Conservation (phyloP, 306 rosid species). For the Malus domestica region ASM211411v1 NC_041796.1:15356501-15357000, state of each 20-base stretch:
- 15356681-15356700: background rate
- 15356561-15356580: background rate
- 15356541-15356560: background rate
- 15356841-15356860: no score
- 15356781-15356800: no score
- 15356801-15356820: no score
- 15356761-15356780: no score
- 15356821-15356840: no score
- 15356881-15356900: background rate
- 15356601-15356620: background rate
- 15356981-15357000: background rate
- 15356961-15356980: conserved; percentile 39
- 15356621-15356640: background rate
- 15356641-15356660: background rate
- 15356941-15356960: conserved; percentile 39
- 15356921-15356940: conserved; percentile 15
- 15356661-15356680: background rate
- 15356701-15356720: background rate
- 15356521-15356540: background rate
- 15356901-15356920: conserved; percentile 37
- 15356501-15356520: background rate
- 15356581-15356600: background rate
- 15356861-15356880: background rate
- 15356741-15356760: no score
- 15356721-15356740: background rate